Base-by-base conservation (phyloP, 176 grass and related monocot species). In the Ampelocalamus luodianensis region DNA sequence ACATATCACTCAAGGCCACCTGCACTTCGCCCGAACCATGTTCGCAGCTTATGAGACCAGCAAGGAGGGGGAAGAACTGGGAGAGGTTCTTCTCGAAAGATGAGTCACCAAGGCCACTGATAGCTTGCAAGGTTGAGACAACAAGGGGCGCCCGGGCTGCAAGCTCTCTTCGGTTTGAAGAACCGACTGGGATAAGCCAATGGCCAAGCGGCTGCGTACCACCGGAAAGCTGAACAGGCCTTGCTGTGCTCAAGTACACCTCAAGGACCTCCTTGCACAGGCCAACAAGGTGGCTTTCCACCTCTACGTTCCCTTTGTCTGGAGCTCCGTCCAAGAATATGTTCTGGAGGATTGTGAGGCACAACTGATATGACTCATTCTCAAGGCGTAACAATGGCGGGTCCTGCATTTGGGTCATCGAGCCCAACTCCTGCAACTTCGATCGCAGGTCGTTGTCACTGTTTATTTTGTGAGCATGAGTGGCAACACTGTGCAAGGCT, bases 371-470 rank as follows among this genome's bases (percentile, higher is more conserved):
- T 2, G 97, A 94, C 80, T 99, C 93, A 0, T 99, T 99, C 88
- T 99, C 97, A 69, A 99, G 90, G 65, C 97, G 97, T 70, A 99
- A 61, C 55, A 99, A 83, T 17, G 97, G 93, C 0, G 97, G 93
- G 64, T 99, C 93, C 79, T 94, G 97, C 97, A 99, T 99, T 86
- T 99, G 97, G 63, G 97, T 99, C 91, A 94, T 99, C 3, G 93
- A 91, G 40, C 97, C 97, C 83, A 96, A 74, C 62, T 99, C 97
- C 74, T 99, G 97, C 77, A 99, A 82, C 86, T 94, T 99, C 60
- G 92, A 90, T 68, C 97, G 82, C 68, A 96, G 90, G 53, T 99
- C 90, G 67, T 42, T 91, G 53, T 99, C 90, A 79, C 88, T 94
- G 88, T 99, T 99, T 84, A 99, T 95, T 75, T 92, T 94, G 79